A percentile compares a stretch with the other conserved stretches of the same genome.
Conservation (phyloP, 192 early-diverging fungal species). For the Umbelopsis vinacea region DNA sequence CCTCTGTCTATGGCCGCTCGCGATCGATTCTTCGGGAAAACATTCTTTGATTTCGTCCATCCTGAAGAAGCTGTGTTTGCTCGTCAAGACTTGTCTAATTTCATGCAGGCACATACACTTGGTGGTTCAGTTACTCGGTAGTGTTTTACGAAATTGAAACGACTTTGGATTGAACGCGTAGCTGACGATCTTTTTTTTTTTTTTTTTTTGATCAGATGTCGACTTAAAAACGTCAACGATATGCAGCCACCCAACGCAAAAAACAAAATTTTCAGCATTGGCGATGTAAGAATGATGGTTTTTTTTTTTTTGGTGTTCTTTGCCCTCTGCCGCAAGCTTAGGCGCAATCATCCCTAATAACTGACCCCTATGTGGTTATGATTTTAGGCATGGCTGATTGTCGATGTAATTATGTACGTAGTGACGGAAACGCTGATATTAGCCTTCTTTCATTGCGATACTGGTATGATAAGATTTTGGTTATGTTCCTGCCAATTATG, state of each 20-base stretch:
- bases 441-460: conserved; percentile 31
- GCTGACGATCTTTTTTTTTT: background rate
- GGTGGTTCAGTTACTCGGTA: conserved; percentile 34
- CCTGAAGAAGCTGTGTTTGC: conserved; percentile 35
- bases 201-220: background rate
- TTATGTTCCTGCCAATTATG: background rate
- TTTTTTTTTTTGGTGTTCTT: background rate
- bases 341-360: background rate
- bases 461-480: conserved; percentile 14
- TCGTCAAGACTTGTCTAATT: conserved; percentile 24
- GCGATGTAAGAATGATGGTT: conserved; percentile 16
- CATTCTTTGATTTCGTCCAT: conserved; percentile 33
- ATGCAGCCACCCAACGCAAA: background rate
- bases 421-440: conserved; percentile 34
- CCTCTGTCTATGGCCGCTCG: conserved; percentile 8
- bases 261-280: background rate
- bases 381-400: conserved; percentile 21
- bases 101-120: conserved; percentile 15
- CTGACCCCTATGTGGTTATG: background rate
- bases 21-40: conserved; percentile 19
- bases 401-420: conserved; percentile 41
- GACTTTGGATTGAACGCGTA: background rate
- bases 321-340: background rate
- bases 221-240: conserved; percentile 4
- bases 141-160: background rate